Conservation (phyloP, 129 eudicot genomes). For the Saussurea involucrata region DNA sequence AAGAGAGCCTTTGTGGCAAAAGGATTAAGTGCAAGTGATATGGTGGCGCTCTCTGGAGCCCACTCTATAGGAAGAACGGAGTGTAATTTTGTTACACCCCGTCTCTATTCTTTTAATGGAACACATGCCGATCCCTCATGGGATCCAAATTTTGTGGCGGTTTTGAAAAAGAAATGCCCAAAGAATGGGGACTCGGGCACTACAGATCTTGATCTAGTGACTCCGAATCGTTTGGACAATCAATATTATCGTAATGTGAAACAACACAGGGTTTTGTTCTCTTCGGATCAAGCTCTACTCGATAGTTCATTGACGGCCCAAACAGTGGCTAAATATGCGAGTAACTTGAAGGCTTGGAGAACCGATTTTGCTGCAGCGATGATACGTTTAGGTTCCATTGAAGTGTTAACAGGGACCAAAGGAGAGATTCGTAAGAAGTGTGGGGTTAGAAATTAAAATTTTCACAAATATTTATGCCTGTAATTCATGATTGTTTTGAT, state of each 20-base stretch:
- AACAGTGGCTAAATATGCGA: slow-evolving; percentile 20
- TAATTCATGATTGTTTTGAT: slow-evolving; percentile 6
- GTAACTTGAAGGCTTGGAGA: slow-evolving; percentile 25
- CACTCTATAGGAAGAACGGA: slow-evolving; percentile 48
- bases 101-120: slow-evolving; percentile 30
- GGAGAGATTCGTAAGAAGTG: slow-evolving; percentile 50
- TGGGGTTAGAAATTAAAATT: slow-evolving; percentile 19
- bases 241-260: slow-evolving; percentile 38
- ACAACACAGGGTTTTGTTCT: slow-evolving; percentile 31
- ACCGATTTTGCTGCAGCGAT: slow-evolving; percentile 47
- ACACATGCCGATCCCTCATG: slow-evolving; percentile 35
- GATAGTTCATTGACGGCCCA: slow-evolving; percentile 18
- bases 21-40: slow-evolving; percentile 32
- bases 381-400: slow-evolving; percentile 37
- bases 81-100: slow-evolving; percentile 10
- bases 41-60: slow-evolving; percentile 54
- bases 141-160: slow-evolving; percentile 23
- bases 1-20: slow-evolving; percentile 15
- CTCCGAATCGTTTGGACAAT: slow-evolving; percentile 39
- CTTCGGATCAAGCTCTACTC: slow-evolving; percentile 37
- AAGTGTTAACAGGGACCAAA: slow-evolving; percentile 34
- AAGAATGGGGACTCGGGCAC: background rate
- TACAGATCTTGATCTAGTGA: slow-evolving; percentile 28
- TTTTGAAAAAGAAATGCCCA: slow-evolving; percentile 36
- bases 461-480: background rate